phyloP scores from a whole-genome alignment of 192 early-diverging fungal genomes.

The Linnemannia zychae region DNA sequence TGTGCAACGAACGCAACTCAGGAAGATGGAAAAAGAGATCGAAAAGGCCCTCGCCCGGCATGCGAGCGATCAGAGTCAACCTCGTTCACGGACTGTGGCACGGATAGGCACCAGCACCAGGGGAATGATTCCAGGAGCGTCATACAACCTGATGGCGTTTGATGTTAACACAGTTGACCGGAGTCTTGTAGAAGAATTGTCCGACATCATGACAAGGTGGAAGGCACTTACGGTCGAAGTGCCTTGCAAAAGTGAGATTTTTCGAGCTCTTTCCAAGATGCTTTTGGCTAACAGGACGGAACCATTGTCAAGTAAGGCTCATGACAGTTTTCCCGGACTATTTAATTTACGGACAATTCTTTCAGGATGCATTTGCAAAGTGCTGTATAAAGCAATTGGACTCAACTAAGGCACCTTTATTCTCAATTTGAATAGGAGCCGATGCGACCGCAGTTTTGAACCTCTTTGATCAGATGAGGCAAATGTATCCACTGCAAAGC shows the following conservation, averaged over 20 bases:
- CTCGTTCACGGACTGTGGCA: conserved; percentile 24
- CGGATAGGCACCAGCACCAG: conserved; percentile 37
- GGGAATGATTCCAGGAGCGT: conserved; percentile 38
- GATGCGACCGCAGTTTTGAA: conserved; percentile 24
- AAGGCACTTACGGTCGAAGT: conserved; percentile 32
- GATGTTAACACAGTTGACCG: conserved; percentile 20
- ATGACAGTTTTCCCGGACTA: not conserved
- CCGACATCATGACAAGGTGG: conserved; percentile 30
- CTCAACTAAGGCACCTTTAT: not conserved
- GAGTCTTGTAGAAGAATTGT: conserved; percentile 33
- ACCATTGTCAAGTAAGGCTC: conserved; percentile 28
- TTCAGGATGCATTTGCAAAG: not conserved
- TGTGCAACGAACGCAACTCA: conserved; percentile 52
- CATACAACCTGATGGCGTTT: conserved; percentile 30
- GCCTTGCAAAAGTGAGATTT: conserved; percentile 34
- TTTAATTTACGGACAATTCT: too few relatives aligned
- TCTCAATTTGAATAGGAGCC: conserved; percentile 1
- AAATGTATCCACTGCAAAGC: conserved; percentile 29
- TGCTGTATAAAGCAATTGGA: not conserved
- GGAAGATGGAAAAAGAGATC: conserved; percentile 62
- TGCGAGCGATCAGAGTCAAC: conserved; percentile 19
- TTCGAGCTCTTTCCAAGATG: conserved; percentile 37
- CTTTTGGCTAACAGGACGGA: conserved; percentile 18
- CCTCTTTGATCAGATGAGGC: conserved; percentile 42
- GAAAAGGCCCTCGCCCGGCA: conserved; percentile 47